Evolutionary conservation across 306 rosid genomes (phyloP).

Genomic region (Benincasa hispida): DNA sequence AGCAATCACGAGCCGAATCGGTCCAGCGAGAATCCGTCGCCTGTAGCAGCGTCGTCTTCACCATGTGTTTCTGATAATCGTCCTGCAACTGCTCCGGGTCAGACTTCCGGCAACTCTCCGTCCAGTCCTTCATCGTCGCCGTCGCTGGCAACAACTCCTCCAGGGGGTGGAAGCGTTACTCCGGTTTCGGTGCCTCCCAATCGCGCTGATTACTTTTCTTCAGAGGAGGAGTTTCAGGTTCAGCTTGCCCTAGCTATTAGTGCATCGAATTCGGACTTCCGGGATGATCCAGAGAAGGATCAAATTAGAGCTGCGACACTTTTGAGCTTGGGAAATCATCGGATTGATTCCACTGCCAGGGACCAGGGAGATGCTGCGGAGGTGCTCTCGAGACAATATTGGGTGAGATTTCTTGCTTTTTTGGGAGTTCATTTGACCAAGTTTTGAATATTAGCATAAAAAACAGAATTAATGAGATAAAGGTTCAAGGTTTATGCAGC

Average conservation of each 20-base stretch:
- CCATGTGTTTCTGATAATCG: constrained; percentile 45
- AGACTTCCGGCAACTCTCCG: constrained; percentile 24
- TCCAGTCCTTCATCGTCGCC: constrained; percentile 42
- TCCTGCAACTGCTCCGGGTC: constrained; percentile 2
- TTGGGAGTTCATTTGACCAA: neutral
- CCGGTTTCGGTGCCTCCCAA: constrained; percentile 18
- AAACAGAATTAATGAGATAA: neutral
- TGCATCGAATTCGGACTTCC: constrained; percentile 79
- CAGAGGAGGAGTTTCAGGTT: constrained; percentile 94
- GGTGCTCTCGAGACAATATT: constrained; percentile 77
- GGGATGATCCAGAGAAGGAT: constrained; percentile 83
- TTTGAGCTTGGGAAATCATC: constrained; percentile 63
- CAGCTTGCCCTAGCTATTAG: constrained; percentile 98
- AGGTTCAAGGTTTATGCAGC: constrained; percentile 5
- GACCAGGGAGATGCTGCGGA: constrained; percentile 40
- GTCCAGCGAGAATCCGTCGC: constrained; percentile 39
- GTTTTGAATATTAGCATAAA: constrained; percentile 8
- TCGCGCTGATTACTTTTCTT: constrained; percentile 59
- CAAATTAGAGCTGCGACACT: constrained; percentile 86
- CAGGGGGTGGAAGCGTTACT: neutral
- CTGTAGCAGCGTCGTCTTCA: constrained; percentile 27
- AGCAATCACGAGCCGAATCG: constrained; percentile 67
- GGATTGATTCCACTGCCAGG: constrained; percentile 30
- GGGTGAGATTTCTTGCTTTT: constrained; percentile 55
- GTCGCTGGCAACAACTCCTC: constrained; percentile 2